Evolutionary conservation across 148 eudicot species (phyloP).

Genomic region (Dysphania ambrosioides): DNA sequence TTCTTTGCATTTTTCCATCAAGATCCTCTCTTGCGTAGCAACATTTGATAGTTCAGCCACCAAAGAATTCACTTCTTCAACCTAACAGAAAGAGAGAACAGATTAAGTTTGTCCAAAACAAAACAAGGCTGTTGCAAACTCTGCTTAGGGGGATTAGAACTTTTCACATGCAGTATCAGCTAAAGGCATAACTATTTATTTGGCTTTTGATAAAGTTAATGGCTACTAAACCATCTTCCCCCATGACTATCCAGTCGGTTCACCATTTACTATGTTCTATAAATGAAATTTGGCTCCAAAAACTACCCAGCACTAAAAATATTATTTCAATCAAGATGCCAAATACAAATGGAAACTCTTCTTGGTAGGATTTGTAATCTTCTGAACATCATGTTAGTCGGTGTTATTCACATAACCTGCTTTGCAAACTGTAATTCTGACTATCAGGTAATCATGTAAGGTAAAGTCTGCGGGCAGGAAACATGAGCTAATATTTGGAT

Average conservation of each 20-base stretch:
- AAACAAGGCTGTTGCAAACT: not conserved
- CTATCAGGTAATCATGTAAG: not conserved
- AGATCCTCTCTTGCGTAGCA: conserved; percentile 54
- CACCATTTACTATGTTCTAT: not conserved
- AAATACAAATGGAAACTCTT: not conserved
- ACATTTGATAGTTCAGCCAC: conserved; percentile 63
- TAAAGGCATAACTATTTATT: not conserved
- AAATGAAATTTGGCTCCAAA: not conserved
- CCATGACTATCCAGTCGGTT: not conserved
- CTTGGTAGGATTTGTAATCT: too few species aligned
- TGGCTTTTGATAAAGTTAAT: not conserved
- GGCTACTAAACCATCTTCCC: not conserved
- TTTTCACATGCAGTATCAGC: not conserved
- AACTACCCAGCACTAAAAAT: too few species aligned
- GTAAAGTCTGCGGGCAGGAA: not conserved
- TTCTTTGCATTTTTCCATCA: conserved; percentile 63
- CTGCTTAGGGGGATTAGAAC: not conserved
- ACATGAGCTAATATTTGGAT: not conserved
- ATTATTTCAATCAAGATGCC: not conserved
- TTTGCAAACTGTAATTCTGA: not conserved
- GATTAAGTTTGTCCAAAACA: not conserved
- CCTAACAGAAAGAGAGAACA: conserved; percentile 40
- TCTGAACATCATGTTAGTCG: not conserved
- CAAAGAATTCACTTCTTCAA: conserved; percentile 64
- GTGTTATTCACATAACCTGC: not conserved